Evolutionary conservation across 2,329 filamentous ascomycete genomes (phyloP).

Genomic region (Leptographium wingfieldii): DNA sequence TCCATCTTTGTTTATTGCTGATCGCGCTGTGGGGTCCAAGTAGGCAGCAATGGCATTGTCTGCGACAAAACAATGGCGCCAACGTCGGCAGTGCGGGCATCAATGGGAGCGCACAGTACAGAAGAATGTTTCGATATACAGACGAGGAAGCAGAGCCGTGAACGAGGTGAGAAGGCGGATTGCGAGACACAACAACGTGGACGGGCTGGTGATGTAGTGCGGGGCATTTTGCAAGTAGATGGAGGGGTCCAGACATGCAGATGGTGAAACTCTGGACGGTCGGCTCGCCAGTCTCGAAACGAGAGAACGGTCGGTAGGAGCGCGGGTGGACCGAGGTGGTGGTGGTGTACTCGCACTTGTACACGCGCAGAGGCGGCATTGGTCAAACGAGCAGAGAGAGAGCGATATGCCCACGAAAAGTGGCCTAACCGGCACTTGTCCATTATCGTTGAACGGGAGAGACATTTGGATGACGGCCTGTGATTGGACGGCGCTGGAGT

Average conservation of each 20-base stretch:
- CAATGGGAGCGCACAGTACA: not conserved
- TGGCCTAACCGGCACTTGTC: not conserved
- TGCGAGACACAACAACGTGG: not conserved
- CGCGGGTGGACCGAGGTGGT: not conserved
- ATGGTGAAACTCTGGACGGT: not conserved
- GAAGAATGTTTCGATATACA: not conserved
- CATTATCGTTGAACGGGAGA: not conserved
- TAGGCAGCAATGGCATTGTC: not conserved
- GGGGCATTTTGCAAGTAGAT: not conserved
- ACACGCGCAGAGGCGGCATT: not conserved
- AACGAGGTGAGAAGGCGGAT: not conserved
- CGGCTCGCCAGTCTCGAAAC: not conserved
- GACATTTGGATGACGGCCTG: not conserved
- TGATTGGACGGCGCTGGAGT: not conserved
- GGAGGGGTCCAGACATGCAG: not conserved
- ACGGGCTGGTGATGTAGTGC: not conserved
- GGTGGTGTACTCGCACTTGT: not conserved
- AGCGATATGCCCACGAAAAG: not conserved
- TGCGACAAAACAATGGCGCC: not conserved
- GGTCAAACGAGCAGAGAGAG: not conserved
- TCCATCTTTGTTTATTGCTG: not conserved
- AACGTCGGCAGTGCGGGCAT: not conserved
- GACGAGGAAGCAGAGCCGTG: not conserved
- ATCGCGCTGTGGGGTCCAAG: not conserved
- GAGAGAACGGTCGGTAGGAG: not conserved